These are phyloP conservation scores for Ophiostoma sp. DNA, from an alignment of 2,329 filamentous ascomycete species.

Conservation along the genomic window DNA sequence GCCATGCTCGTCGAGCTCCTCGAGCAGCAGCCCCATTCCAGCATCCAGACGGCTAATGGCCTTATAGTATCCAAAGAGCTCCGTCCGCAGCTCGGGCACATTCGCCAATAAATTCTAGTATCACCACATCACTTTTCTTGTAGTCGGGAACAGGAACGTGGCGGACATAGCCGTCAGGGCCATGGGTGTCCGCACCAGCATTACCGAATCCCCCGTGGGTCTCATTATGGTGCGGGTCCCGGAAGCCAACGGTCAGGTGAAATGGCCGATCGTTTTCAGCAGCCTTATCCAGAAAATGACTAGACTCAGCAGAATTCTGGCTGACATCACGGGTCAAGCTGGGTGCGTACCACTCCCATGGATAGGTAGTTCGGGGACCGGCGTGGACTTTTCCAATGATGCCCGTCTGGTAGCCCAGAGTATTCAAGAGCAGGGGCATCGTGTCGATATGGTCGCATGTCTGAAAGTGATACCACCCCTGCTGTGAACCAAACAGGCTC, in stretches of 20 bases:
- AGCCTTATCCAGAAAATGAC: neutral
- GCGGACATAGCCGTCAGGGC: neutral
- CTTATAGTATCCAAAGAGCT: neutral
- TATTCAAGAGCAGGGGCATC: neutral
- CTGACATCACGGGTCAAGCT: conserved; percentile 1
- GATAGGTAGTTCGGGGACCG: neutral
- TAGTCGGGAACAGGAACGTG: neutral
- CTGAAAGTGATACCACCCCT: neutral
- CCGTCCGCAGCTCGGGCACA: neutral
- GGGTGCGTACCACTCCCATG: conserved; percentile 3
- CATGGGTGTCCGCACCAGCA: neutral
- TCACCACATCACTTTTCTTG: neutral
- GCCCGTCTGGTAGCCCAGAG: neutral
- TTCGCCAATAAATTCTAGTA: neutral
- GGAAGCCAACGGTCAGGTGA: neutral
- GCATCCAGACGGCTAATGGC: neutral
- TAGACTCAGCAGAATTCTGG: neutral
- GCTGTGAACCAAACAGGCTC: neutral
- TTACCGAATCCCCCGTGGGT: neutral
- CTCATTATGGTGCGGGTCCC: neutral
- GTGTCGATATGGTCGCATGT: neutral
- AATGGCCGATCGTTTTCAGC: neutral
- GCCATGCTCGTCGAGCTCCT: neutral
- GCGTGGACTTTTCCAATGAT: neutral
- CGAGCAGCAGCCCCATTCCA: neutral